Percentiles rank a stretch among this genome's conserved stretches.
Evolutionary conservation across 345 rosid genomes (phyloP).

Genomic region (Alliaria petiolata): DNA sequence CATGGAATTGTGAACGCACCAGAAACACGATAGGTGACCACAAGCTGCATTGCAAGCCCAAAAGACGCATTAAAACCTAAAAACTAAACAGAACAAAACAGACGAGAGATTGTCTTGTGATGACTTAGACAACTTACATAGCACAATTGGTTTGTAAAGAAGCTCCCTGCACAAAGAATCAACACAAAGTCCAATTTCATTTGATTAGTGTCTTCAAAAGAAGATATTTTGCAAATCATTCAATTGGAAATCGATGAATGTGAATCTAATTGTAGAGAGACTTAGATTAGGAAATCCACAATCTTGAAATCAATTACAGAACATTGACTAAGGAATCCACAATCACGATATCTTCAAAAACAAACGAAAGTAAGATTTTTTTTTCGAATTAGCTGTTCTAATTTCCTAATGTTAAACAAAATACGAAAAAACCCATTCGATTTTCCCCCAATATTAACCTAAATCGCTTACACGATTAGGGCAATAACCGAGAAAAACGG

Average conservation of each 20-base stretch:
- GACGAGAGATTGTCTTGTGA: not conserved
- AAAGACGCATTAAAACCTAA: not conserved
- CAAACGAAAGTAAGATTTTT: too few species aligned
- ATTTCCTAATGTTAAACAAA: too few species aligned
- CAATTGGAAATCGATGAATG: too few species aligned
- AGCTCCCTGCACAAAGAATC: slow-evolving; percentile 63
- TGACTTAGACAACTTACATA: slow-evolving; percentile 46
- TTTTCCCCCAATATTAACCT: not conserved
- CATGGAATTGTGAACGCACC: slow-evolving; percentile 86
- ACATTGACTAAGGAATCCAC: not conserved
- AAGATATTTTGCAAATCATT: too few species aligned
- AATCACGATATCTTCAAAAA: not conserved
- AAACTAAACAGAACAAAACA: not conserved
- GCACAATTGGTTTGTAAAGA: slow-evolving; percentile 76
- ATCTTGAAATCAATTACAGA: not conserved
- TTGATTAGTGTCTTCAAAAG: not conserved
- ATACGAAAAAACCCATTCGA: not conserved
- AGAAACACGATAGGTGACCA: slow-evolving; percentile 89
- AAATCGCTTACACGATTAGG: not conserved
- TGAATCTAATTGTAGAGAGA: too few species aligned
- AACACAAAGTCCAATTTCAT: not conserved
- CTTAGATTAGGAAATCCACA: too few species aligned
- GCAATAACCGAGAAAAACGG: not conserved
- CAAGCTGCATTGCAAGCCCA: slow-evolving; percentile 48
- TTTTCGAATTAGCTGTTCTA: too few species aligned